Percentiles rank a stretch among this genome's conserved stretches.
Evolutionary conservation across 495 filamentous ascomycete species (phyloP).

Genomic region (Neurospora sp.): DNA sequence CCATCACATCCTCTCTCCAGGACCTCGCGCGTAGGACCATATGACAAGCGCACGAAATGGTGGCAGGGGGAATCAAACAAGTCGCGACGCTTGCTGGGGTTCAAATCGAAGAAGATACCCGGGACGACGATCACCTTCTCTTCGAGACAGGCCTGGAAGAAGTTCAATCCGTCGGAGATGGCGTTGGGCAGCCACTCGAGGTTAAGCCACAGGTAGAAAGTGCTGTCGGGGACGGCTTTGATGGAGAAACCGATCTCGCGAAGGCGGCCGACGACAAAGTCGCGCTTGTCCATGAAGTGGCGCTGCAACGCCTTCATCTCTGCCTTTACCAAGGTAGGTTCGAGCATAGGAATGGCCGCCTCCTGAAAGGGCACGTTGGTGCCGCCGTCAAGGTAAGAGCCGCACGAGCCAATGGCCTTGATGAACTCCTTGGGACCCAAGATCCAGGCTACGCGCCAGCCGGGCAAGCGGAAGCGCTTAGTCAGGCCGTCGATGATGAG

Average conservation of each 20-base stretch:
- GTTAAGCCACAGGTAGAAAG: conserved; percentile 72
- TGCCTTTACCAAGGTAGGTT: conserved; percentile 62
- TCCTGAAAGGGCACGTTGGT: conserved; percentile 94
- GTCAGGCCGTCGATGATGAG: conserved; percentile 93
- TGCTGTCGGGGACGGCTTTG: conserved; percentile 71
- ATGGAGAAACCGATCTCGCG: conserved; percentile 74
- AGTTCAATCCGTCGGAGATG: conserved; percentile 88
- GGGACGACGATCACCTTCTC: conserved; percentile 95
- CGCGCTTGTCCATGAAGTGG: conserved; percentile 83
- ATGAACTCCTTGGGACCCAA: conserved; percentile 94
- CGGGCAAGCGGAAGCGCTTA: conserved; percentile 91
- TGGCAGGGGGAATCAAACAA: conserved; percentile 93
- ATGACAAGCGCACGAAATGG: conserved; percentile 86
- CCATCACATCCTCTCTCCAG: conserved; percentile 77
- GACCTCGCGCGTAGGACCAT: conserved; percentile 83
- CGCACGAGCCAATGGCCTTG: conserved; percentile 84
- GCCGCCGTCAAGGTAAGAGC: conserved; percentile 91
- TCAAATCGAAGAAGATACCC: conserved; percentile 86
- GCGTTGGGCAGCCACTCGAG: conserved; percentile 53
- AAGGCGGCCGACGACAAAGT: conserved; percentile 74
- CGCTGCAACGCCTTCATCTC: conserved; percentile 85
- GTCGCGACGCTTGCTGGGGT: conserved; percentile 80
- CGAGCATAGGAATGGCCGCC: conserved; percentile 84
- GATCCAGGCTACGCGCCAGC: conserved; percentile 96
- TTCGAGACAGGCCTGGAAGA: conserved; percentile 85